Evolutionary conservation across 768 basidiomycete species (phyloP), one percentile per base, ranked within the genome.

Genomic region (Phaeotremella fagi): DNA sequence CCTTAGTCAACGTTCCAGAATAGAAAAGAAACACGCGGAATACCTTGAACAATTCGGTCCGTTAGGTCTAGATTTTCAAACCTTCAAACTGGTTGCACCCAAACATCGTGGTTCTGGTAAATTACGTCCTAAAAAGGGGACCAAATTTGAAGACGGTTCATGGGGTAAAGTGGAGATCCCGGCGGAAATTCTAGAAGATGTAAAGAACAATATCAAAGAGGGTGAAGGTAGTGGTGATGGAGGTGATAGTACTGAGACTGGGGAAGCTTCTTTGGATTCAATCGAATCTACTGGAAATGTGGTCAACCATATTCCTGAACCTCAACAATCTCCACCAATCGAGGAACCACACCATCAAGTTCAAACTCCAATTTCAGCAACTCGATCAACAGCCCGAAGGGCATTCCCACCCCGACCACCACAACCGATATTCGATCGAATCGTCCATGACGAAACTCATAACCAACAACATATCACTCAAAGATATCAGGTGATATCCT

Each of bases 41-140:
- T 45, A 45, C 26, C 51, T 52, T 7, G 20, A 14, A 9, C 28
- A 29, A 5, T 52, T 52, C 51, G 51, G 51, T 22, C 51, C 51
- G 5, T 14, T 20, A 33, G 51, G 51, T 3, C 33, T 52, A 20
- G 28, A 33, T 12, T 16, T 52, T 22, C 48, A 33, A 3, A 26
- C n/a, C n/a, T 9, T 45, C 5, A 42, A 44, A 6, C 51, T 52
- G 18, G 20, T 52, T 6, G 51, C 51, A 7, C 51, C 51, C 11
- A 41, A 12, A 6, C 18, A 41, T 22, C 11, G 20, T 6, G 38
- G 38, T 6, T 11, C 7, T 18, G 7, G 7, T 20, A 41, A 22
- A 18, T 20, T 20, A 6, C 38, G 38, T 14, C 7, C 7, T 7
- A 41, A 41, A 18, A 41, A 41, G 38, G 38, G 38, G 7, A 22